Conservation (phyloP, 345 rosid genomes). For the Raphanus sativus region DNA sequence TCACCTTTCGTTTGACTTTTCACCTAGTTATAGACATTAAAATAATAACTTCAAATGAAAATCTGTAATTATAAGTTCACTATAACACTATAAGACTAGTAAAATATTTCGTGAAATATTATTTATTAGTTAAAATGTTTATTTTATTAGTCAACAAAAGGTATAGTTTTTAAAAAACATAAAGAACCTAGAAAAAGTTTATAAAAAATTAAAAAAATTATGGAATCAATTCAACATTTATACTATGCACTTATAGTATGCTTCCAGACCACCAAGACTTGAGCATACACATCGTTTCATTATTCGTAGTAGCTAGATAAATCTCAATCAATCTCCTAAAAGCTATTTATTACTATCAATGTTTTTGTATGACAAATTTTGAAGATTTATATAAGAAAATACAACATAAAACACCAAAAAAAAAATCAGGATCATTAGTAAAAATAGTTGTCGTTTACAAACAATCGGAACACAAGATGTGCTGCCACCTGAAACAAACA, state of each 20-base stretch:
- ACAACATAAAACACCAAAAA: not conserved
- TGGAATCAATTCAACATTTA: not conserved
- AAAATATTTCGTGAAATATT: not conserved
- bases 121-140: not conserved
- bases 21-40: not conserved
- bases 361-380: not conserved
- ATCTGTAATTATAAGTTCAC: not conserved
- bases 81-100: not conserved
- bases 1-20: not conserved
- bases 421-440: not conserved
- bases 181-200: not conserved
- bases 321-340: not conserved
- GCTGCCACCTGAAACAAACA: constrained; percentile 23
- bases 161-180: not conserved
- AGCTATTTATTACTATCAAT: not conserved
- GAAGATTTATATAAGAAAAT: not conserved
- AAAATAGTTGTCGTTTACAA: not conserved
- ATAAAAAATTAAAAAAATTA: not conserved
- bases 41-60: not conserved
- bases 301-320: no score
- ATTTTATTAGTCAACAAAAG: not conserved
- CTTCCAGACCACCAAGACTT: not conserved
- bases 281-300: not conserved
- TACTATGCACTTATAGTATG: not conserved
- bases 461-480: not conserved